phyloP scores from a whole-genome alignment of 2,329 filamentous ascomycete genomes.

The Epichloe gansuensis region DNA sequence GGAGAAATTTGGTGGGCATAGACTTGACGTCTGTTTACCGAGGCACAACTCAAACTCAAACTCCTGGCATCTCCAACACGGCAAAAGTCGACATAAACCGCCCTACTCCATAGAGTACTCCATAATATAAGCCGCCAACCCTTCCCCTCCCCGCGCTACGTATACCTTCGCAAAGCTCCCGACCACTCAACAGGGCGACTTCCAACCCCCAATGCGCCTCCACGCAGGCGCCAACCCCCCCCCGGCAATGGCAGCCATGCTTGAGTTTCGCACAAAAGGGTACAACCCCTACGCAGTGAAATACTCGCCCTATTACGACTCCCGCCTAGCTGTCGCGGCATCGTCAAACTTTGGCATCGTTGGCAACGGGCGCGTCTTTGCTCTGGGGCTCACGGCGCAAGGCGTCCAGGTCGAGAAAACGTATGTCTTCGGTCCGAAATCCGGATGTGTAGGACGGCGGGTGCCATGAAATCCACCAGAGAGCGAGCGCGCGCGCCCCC shows the following conservation, averaged over 20 bases:
- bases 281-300: conserved; percentile 96
- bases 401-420: conserved; percentile 78
- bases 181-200: background rate
- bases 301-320: conserved; percentile 97
- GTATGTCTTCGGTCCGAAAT: conserved; percentile 28
- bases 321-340: conserved; percentile 74
- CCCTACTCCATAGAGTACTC: too few species aligned
- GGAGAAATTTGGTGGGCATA: background rate
- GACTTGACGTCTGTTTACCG: background rate
- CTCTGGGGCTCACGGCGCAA: conserved; percentile 67
- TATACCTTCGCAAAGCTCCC: background rate
- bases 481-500: too few species aligned
- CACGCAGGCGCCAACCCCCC: conserved; percentile 3
- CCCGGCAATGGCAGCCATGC: conserved; percentile 49
- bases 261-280: conserved; percentile 85
- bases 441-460: too few species aligned
- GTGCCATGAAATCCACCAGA: too few species aligned
- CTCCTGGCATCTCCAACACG: conserved; percentile 1
- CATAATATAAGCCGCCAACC: background rate
- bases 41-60: conserved; percentile 13
- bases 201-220: conserved; percentile 10
- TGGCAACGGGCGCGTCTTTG: conserved; percentile 82
- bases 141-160: background rate
- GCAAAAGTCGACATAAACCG: background rate
- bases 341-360: conserved; percentile 96